Evolutionary conservation across 257 asterid genomes (phyloP).

Genomic region (Lithospermum erythrorhizon): DNA sequence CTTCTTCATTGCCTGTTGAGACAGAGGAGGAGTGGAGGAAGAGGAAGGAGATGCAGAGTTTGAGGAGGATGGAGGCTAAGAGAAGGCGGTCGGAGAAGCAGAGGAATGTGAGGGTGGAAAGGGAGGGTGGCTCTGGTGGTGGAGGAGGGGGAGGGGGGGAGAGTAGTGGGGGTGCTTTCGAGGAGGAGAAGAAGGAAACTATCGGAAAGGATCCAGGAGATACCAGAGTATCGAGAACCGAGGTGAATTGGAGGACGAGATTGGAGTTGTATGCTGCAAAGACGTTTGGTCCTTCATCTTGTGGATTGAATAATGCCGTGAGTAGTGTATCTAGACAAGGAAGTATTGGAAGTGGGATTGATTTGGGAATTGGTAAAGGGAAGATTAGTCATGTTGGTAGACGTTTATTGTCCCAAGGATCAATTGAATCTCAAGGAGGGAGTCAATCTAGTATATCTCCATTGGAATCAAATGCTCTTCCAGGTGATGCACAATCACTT

Average conservation of each 20-base stretch:
- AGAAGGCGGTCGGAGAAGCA: slow-evolving; percentile 81
- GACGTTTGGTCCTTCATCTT: slow-evolving; percentile 25
- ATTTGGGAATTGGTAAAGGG: slow-evolving; percentile 34
- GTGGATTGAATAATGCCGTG: slow-evolving; percentile 18
- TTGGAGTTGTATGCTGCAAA: slow-evolving; percentile 32
- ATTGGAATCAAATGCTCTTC: slow-evolving; percentile 53
- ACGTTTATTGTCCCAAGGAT: slow-evolving; percentile 32
- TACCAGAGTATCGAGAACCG: too few species aligned
- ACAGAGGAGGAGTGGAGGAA: slow-evolving; percentile 93
- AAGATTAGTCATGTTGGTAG: slow-evolving; percentile 29
- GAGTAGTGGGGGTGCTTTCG: slow-evolving; percentile 9
- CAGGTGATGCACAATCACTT: slow-evolving; percentile 32
- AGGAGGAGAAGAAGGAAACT: slow-evolving; percentile 49
- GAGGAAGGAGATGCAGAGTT: slow-evolving; percentile 77
- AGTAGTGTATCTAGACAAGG: slow-evolving; percentile 20
- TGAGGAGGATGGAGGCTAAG: slow-evolving; percentile 93
- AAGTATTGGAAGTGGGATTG: slow-evolving; percentile 26
- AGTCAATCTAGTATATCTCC: slow-evolving; percentile 45
- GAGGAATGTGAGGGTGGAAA: slow-evolving; percentile 43
- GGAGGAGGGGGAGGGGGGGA: slow-evolving; percentile 1
- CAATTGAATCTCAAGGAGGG: slow-evolving; percentile 65
- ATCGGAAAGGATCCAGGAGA: too few species aligned
- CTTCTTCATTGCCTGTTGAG: slow-evolving; percentile 85
- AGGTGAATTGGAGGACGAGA: slow-evolving; percentile 46
- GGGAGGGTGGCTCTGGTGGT: too few species aligned